phyloP scores from a whole-genome alignment of 1,284 basidiomycete genomes.

The Coniophora puteana region DNA sequence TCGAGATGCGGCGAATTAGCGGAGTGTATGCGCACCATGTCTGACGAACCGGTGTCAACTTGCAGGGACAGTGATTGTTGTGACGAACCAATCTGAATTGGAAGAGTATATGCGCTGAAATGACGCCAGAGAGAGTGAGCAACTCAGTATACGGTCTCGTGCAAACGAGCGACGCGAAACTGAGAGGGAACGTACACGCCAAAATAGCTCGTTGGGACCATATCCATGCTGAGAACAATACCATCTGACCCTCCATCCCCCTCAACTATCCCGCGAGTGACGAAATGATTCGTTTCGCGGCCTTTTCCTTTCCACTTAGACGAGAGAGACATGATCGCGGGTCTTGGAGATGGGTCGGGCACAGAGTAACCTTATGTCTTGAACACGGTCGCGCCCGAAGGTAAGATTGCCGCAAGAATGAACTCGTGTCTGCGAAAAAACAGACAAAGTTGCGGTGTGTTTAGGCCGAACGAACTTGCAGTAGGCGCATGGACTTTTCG shows the following conservation, averaged over 20 bases:
- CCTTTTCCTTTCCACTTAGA: constrained; percentile 9
- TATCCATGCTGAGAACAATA: constrained; percentile 46
- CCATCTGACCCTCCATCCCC: constrained; percentile 41
- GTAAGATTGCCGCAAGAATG: too few species aligned
- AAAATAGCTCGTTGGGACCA: constrained; percentile 45
- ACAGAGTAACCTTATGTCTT: too few species aligned
- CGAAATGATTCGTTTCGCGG: constrained; percentile 12
- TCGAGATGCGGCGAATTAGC: constrained; percentile 3
- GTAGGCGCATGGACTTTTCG: too few species aligned
- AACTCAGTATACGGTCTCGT: background rate
- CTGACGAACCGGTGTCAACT: constrained; percentile 74
- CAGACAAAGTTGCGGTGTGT: too few species aligned
- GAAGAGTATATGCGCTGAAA: constrained; percentile 57
- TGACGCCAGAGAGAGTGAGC: constrained; percentile 7
- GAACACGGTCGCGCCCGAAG: too few species aligned
- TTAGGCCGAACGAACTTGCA: too few species aligned
- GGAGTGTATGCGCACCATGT: constrained; percentile 46
- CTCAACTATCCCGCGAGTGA: constrained; percentile 22
- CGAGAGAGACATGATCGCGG: constrained; percentile 3
- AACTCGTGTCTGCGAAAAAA: too few species aligned
- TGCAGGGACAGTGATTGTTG: constrained; percentile 55
- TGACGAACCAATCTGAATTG: constrained; percentile 45
- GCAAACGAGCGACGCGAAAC: background rate
- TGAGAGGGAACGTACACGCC: constrained; percentile 43
- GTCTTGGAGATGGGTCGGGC: too few species aligned